These are phyloP conservation scores for Kalaharituber pfeilii DNA, from an alignment of 2,329 filamentous ascomycete species.

Conservation along the genomic window DNA sequence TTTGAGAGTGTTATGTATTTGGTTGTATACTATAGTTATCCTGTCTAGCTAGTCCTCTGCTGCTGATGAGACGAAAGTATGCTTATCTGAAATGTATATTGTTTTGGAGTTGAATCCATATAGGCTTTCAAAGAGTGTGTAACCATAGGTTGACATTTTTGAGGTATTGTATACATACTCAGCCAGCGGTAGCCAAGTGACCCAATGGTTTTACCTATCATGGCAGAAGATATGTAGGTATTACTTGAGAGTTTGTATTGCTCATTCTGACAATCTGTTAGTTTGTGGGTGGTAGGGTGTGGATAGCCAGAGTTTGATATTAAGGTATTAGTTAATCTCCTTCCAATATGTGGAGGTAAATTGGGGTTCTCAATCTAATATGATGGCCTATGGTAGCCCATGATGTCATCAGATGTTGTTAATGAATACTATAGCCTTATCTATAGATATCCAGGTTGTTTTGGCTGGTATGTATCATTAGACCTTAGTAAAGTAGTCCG, in stretches of 20 bases:
- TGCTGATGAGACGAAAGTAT: too few relatives aligned
- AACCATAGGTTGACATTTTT: too few relatives aligned
- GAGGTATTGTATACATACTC: not conserved
- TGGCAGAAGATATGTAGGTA: not conserved
- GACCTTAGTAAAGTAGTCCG: not conserved
- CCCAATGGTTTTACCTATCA: not conserved
- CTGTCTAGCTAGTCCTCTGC: not conserved
- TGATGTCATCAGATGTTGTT: too few relatives aligned
- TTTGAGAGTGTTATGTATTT: not conserved
- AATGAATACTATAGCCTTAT: not conserved
- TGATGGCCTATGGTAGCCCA: too few relatives aligned
- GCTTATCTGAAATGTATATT: not conserved
- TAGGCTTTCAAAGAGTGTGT: not conserved
- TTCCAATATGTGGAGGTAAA: not conserved
- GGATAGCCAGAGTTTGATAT: too few relatives aligned
- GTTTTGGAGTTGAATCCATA: not conserved
- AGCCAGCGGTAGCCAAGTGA: not conserved
- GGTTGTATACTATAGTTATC: not conserved
- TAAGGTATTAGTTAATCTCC: not conserved
- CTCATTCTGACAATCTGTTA: too few relatives aligned
- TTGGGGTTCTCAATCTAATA: not conserved
- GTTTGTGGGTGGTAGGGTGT: too few relatives aligned
- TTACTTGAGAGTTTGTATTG: not conserved
- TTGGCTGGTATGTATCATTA: too few relatives aligned
- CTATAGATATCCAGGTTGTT: not conserved